Percentiles rank a stretch among this genome's conserved stretches.
phyloP scores from a whole-genome alignment of 1,284 basidiomycete genomes.

The Cystobasidium sp. region DNA sequence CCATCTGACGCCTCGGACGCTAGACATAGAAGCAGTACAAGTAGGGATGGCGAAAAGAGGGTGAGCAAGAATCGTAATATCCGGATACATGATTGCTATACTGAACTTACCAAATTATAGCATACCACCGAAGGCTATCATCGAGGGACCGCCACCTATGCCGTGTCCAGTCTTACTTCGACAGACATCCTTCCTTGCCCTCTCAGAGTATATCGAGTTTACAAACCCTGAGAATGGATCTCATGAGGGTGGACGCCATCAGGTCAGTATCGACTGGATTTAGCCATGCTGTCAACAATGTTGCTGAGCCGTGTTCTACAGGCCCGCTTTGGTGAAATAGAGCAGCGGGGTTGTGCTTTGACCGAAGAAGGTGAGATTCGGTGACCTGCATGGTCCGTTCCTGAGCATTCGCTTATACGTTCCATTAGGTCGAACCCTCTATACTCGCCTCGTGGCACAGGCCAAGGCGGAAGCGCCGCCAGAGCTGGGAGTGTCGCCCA shows the following conservation, averaged over 20 bases:
- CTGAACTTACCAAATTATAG: slow-evolving; percentile 45
- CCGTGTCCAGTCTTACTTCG: slow-evolving; percentile 58
- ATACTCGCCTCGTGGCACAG: slow-evolving; percentile 52
- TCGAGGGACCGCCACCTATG: slow-evolving; percentile 58
- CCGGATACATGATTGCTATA: not conserved
- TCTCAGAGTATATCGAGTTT: slow-evolving; percentile 58
- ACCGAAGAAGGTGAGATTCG: slow-evolving; percentile 55
- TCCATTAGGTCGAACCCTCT: slow-evolving; percentile 52
- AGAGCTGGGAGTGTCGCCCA: slow-evolving; percentile 21
- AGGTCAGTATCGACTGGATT: slow-evolving; percentile 49
- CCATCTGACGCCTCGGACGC: slow-evolving; percentile 59
- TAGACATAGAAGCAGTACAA: slow-evolving; percentile 60
- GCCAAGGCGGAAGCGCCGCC: slow-evolving; percentile 43
- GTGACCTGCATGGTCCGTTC: not conserved
- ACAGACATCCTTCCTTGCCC: slow-evolving; percentile 59
- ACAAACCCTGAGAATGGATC: slow-evolving; percentile 44
- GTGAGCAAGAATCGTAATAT: slow-evolving; percentile 42
- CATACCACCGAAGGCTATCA: slow-evolving; percentile 59
- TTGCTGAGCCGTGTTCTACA: not conserved
- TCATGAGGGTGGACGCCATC: slow-evolving; percentile 51
- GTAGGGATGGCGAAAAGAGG: slow-evolving; percentile 56
- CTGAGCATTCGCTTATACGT: not conserved
- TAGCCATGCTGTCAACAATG: not conserved
- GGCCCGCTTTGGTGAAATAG: slow-evolving; percentile 61
- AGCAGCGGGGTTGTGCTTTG: slow-evolving; percentile 58